Evolutionary conservation across 2,329 filamentous ascomycete species (phyloP).

Genomic region (Epichloe gansuensis): DNA sequence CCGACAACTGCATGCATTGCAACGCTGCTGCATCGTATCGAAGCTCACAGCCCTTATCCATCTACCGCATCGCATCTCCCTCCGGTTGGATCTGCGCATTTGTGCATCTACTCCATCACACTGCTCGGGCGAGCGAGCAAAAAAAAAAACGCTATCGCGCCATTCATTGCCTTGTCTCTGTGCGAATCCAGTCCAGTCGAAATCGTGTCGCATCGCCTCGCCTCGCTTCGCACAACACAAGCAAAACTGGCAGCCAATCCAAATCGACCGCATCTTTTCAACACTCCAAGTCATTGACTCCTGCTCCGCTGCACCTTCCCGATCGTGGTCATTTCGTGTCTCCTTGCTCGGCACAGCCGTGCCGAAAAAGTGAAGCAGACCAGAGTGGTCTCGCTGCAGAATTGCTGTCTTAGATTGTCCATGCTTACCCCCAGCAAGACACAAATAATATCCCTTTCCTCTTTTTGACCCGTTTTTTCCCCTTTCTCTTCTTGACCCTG

Average conservation of each 20-base stretch:
- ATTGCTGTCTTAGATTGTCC: constrained; percentile 6
- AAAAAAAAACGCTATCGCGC: neutral
- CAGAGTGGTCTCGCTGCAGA: constrained; percentile 4
- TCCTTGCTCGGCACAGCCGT: constrained; percentile 6
- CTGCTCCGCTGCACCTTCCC: constrained; percentile 6
- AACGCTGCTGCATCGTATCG: neutral
- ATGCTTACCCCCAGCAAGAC: neutral
- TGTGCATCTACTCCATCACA: neutral
- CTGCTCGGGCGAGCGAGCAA: neutral
- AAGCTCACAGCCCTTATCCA: neutral
- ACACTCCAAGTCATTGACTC: neutral
- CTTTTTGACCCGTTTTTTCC: too few relatives aligned
- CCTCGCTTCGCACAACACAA: neutral
- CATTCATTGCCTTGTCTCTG: constrained; percentile 1
- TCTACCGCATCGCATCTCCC: neutral
- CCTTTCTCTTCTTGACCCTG: neutral
- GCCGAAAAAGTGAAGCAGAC: constrained; percentile 5
- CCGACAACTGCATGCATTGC: neutral
- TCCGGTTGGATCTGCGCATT: neutral
- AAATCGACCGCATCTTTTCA: neutral
- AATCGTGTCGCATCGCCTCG: neutral
- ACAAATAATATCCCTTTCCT: neutral
- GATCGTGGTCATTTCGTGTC: constrained; percentile 4
- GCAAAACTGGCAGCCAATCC: constrained; percentile 1
- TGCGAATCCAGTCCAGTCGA: neutral